Evolutionary conservation across 73 alveolate genomes (phyloP), one percentile per base, ranked within the genome.

Genomic region (Paramecium caudatum): DNA sequence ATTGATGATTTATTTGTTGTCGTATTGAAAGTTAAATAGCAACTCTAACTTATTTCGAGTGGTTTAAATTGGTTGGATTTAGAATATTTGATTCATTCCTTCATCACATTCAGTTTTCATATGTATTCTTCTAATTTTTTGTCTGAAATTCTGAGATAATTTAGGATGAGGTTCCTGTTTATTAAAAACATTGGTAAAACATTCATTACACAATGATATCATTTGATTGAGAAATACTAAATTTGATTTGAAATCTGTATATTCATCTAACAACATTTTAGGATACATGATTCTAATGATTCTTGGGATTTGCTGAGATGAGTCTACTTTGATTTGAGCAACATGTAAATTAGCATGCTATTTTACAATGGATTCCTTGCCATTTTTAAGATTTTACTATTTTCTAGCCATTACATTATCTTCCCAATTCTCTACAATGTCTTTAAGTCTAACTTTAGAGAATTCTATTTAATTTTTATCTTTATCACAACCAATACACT

Each of bases 401-500:
- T 68, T 34, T 68, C 50, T 68, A 12, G 47, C 37, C 13, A 55
- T 10, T 1, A 34, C 84, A 68, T 68, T 68, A 15, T 41, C 43
- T 19, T 74, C 88, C 88, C 88, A 74, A 27, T 45, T 21, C 5
- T 39, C 39, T 3, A 74, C 30, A 41, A 43, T 39, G 8, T 74
- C 62, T 30, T 74, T 43, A 21, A 74, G n/a, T 5, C 47, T 19
- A 45, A 74, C 65, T 17, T 36, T 39, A 1, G 62, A 41, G 55
- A 74, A 74, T 41, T 74, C 88, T 8, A 74, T 45, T 45, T 74
- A 30, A 74, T 74, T 74, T 74, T 39, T 74, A 37, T 74, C 65
- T 10, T 43, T 39, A 74, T 74, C 88, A 45, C 88, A 74, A 9
- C 88, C 88, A 21, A 74, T 43, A 74, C 88, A 74, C 43, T 74